Conservation (phyloP, 305 asterid genomes). For the Coffea humblotiana region DNA sequence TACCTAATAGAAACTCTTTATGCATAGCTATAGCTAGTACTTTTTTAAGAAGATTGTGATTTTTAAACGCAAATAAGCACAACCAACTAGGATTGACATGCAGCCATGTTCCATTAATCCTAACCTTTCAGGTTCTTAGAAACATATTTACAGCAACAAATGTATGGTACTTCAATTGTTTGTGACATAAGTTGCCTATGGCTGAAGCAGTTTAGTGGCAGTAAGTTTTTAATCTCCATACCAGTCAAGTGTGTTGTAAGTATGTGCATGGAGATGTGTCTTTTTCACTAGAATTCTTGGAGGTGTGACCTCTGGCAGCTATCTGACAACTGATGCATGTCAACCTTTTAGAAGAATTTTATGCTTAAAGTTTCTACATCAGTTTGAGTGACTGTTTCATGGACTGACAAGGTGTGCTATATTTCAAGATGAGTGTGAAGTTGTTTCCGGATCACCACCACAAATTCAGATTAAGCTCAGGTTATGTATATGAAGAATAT, state of each 20-base stretch:
- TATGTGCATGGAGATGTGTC: neutral
- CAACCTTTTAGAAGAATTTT: neutral
- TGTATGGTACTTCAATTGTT: neutral
- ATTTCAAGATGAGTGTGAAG: conserved; percentile 89
- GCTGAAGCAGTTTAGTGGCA: neutral
- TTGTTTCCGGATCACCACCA: conserved; percentile 68
- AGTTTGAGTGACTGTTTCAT: conserved; percentile 28
- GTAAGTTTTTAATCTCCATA: neutral
- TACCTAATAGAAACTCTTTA: neutral
- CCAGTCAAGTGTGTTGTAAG: neutral
- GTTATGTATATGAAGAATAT: conserved; percentile 40
- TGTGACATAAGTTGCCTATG: neutral
- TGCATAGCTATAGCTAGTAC: no score
- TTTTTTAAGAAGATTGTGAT: neutral
- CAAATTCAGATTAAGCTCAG: conserved; percentile 78
- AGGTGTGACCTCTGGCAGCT: neutral
- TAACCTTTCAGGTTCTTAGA: neutral
- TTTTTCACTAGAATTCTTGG: neutral
- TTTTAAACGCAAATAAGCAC: neutral
- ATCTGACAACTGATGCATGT: conserved; percentile 1
- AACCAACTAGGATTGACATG: no score
- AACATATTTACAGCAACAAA: neutral
- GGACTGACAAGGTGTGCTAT: conserved; percentile 74
- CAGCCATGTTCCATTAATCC: neutral
- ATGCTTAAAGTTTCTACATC: neutral